Percentiles rank a stretch among this genome's conserved stretches.
phyloP scores from a whole-genome alignment of 1,284 basidiomycete species.

The Heliocybe sulcata region DNA sequence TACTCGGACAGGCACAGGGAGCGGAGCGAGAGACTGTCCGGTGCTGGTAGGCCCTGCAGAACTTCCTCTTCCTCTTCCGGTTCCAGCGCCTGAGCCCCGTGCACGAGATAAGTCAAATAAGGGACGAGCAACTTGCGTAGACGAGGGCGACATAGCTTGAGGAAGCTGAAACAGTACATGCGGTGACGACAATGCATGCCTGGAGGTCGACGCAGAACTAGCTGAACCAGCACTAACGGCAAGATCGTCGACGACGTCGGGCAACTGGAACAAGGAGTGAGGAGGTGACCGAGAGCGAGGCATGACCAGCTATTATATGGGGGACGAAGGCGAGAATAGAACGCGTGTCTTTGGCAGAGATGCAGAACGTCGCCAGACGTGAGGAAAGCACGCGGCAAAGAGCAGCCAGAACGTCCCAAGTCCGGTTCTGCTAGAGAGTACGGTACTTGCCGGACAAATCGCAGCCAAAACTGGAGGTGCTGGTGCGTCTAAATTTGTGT shows the following conservation, averaged over 20 bases:
- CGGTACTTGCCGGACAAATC: background rate
- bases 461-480: background rate
- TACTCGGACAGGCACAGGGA: no score
- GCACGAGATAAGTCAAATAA: no score
- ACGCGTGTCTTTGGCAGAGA: background rate
- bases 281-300: background rate
- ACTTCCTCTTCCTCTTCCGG: no score
- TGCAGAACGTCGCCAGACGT: no score
- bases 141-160: no score
- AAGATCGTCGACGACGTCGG: background rate
- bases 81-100: no score
- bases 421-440: background rate
- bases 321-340: background rate
- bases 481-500: background rate
- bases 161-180: no score
- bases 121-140: no score
- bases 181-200: background rate
- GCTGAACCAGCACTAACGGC: background rate
- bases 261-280: background rate
- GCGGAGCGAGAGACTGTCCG: no score
- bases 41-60: no score
- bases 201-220: no score
- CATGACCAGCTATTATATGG: background rate
- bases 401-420: background rate
- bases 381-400: background rate